Evolutionary conservation across 2,329 filamentous ascomycete species (phyloP), one percentile per base, ranked within the genome.

Genomic region (Pestalotiopsis fici): DNA sequence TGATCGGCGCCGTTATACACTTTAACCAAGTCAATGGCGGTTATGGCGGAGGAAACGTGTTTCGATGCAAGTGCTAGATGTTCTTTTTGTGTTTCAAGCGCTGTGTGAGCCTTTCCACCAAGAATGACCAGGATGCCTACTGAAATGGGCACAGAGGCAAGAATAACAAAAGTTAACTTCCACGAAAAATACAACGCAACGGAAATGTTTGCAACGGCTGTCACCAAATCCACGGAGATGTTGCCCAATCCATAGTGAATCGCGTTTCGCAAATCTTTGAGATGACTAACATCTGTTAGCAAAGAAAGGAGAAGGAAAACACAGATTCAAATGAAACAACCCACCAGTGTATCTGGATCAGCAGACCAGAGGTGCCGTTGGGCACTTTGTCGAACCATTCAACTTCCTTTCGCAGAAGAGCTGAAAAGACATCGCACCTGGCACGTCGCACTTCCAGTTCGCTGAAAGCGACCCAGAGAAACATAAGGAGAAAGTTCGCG

Each of bases 21-120:
- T 77, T 98, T 98, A 74, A 98, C 93, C 0, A 93, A 88, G 69
- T 97, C 93, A 50, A 98, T 95, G 2, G 88, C 90, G 1, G 84
- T 83, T 11, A 97, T 86, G 0, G 93, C 90, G 12, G 89, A 91
- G 11, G 88, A 90, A 1, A 90, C 87, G 66, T 90, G 83, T 74
- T 93, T 95, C 0, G 94, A 90, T 0, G 93, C 93, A 60, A 85
- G 81, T 2, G 88, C 87, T 0, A 97, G 85, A 66, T 90, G 86
- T 1, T 80, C 78, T 66, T 92, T 90, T 73, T 98, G 94, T 2
- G 82, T 82, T 69, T 87, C 84, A n/a, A 95, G 90, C 12, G 89
- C 89, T 3, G 86, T 81, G 39, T 91, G 87, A 43, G 96, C 83
- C 47, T 83, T 84, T 2, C 83, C 82, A 2, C 90, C 90, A 1